A percentile compares a stretch with the other conserved stretches of the same genome.
phyloP scores from a whole-genome alignment of 768 basidiomycete genomes.

The Boletellus emodensis region DNA sequence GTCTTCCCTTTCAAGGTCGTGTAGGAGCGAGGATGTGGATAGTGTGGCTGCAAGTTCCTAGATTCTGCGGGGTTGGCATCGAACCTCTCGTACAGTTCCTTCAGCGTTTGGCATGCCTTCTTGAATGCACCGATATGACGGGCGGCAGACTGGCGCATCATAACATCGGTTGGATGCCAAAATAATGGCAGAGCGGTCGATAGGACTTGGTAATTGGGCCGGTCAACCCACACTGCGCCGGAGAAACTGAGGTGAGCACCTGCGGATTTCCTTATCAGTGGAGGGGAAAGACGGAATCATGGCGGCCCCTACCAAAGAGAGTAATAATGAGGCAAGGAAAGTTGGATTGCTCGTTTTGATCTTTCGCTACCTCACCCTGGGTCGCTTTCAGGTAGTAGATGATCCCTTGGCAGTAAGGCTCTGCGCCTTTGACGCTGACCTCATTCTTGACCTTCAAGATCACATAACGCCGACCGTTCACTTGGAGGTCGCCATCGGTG shows the following conservation, averaged over 20 bases:
- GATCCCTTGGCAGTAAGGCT: slow-evolving; percentile 26
- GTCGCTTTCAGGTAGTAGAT: slow-evolving; percentile 19
- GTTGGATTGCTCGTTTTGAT: neutral
- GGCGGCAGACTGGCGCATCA: neutral
- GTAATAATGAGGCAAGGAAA: slow-evolving; percentile 21
- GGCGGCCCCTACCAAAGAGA: slow-evolving; percentile 19
- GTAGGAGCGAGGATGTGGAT: neutral
- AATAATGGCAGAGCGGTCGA: slow-evolving; percentile 20
- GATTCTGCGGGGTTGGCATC: neutral
- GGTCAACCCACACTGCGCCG: slow-evolving; percentile 23
- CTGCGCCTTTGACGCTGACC: slow-evolving; percentile 16
- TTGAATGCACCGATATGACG: neutral
- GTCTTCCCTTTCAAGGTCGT: neutral
- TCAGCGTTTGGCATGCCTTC: neutral
- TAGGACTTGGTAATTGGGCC: slow-evolving; percentile 25
- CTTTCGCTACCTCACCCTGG: neutral
- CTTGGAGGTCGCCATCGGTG: slow-evolving; percentile 16
- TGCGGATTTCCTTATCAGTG: slow-evolving; percentile 1
- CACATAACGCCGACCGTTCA: slow-evolving; percentile 13
- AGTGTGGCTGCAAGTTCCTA: neutral
- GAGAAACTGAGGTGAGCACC: slow-evolving; percentile 20
- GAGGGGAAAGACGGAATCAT: neutral
- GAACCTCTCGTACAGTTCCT: neutral
- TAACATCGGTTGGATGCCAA: slow-evolving; percentile 19
- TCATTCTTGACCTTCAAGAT: slow-evolving; percentile 14